phyloP scores from a whole-genome alignment of 2,329 filamentous ascomycete genomes.

The Aspergillus novofumigatus region DNA sequence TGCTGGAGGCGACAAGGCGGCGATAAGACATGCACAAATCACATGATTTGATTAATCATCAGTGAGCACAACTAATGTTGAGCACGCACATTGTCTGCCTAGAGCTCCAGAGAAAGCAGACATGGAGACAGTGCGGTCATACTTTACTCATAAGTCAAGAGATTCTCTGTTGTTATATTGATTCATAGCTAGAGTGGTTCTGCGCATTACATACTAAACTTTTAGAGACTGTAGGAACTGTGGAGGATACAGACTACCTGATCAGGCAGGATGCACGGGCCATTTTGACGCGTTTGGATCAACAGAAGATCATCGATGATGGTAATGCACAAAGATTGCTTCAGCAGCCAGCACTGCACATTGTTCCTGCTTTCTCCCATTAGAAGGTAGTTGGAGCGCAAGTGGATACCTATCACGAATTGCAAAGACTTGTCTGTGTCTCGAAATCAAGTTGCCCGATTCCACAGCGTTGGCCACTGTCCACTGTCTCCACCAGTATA shows the following conservation, averaged over 20 bases:
- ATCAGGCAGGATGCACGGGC: conserved; percentile 4
- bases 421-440: neutral
- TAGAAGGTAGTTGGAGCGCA: neutral
- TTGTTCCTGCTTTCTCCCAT: neutral
- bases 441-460: neutral
- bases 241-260: neutral
- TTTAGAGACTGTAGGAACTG: neutral
- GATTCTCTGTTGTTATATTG: conserved; percentile 1
- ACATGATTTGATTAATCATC: neutral
- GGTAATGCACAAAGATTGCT: conserved; percentile 38
- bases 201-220: neutral
- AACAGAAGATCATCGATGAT: neutral
- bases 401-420: neutral
- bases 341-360: conserved; percentile 24
- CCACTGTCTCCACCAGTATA: neutral
- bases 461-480: neutral
- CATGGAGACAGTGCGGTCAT: neutral
- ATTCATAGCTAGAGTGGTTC: neutral
- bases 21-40: neutral
- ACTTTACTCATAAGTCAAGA: neutral
- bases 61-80: neutral
- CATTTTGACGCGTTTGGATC: neutral
- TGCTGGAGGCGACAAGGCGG: neutral
- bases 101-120: neutral
- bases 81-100: neutral